Evolutionary conservation across 2,329 filamentous ascomycete genomes (phyloP).

Genomic region (Bisporella sp.): DNA sequence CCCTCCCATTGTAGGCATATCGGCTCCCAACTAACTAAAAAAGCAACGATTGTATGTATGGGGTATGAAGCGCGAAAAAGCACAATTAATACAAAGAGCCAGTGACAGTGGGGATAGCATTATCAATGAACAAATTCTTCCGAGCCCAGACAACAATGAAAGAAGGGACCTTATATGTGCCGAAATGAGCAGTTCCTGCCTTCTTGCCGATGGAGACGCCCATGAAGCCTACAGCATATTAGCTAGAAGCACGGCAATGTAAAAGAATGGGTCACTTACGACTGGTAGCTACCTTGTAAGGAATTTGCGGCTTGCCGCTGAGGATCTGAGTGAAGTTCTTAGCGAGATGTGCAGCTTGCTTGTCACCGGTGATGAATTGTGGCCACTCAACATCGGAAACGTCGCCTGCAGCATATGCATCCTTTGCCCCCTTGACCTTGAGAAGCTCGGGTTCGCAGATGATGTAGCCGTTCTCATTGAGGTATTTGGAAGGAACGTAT

Average conservation of each 20-base stretch:
- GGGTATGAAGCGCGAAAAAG: background rate
- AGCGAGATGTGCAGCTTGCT: slow-evolving; percentile 17
- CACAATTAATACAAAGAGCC: slow-evolving; percentile 12
- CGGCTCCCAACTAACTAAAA: no score
- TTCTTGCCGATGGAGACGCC: slow-evolving; percentile 34
- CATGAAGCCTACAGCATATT: slow-evolving; percentile 8
- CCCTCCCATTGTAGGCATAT: no score
- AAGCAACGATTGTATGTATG: no score
- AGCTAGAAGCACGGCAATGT: background rate
- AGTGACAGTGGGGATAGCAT: slow-evolving; percentile 12
- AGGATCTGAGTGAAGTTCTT: slow-evolving; percentile 19
- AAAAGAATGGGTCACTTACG: slow-evolving; percentile 6
- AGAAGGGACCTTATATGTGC: slow-evolving; percentile 18
- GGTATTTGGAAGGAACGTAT: slow-evolving; percentile 40
- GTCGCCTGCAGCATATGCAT: slow-evolving; percentile 24
- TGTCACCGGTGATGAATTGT: slow-evolving; percentile 15
- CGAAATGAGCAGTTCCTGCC: slow-evolving; percentile 24
- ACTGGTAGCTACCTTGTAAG: slow-evolving; percentile 14
- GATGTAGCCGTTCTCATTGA: slow-evolving; percentile 39
- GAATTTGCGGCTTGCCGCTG: slow-evolving; percentile 7
- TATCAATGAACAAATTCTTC: slow-evolving; percentile 22
- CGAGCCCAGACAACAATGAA: slow-evolving; percentile 19
- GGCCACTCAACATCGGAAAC: slow-evolving; percentile 16
- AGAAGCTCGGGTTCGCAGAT: slow-evolving; percentile 42
- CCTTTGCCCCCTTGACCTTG: slow-evolving; percentile 35